Evolutionary conservation across 116 monocot species (phyloP).

Genomic region (Dioscorea cayenensis): DNA sequence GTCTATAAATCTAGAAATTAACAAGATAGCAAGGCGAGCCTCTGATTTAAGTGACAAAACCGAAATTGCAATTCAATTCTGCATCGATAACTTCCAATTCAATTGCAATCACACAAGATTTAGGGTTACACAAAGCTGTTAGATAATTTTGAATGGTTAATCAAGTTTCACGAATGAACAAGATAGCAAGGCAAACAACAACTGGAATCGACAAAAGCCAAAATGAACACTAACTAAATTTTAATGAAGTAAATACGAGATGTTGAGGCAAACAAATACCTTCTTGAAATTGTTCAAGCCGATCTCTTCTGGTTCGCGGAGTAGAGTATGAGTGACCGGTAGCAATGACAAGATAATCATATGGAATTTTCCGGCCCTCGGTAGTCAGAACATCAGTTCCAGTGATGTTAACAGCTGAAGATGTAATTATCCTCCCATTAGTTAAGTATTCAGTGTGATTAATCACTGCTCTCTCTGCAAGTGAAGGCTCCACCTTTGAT

Average conservation of each 20-base stretch:
- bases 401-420: conserved; percentile 11
- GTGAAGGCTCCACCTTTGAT: conserved; percentile 18
- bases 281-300: conserved; percentile 24
- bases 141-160: too few relatives aligned
- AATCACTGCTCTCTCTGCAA: conserved; percentile 30
- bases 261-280: conserved; percentile 3
- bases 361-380: conserved; percentile 8
- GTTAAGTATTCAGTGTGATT: conserved; percentile 23
- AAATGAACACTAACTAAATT: not conserved
- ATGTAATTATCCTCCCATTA: conserved; percentile 10
- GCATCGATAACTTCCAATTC: too few relatives aligned
- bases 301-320: conserved; percentile 16
- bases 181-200: too few relatives aligned
- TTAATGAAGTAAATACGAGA: not conserved
- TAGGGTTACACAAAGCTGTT: too few relatives aligned
- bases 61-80: too few relatives aligned
- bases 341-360: conserved; percentile 32
- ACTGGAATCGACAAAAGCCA: not conserved
- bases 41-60: too few relatives aligned
- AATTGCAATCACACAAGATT: too few relatives aligned
- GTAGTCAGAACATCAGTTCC: conserved; percentile 18
- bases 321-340: conserved; percentile 22
- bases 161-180: too few relatives aligned
- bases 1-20: too few relatives aligned
- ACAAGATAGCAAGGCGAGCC: too few relatives aligned